Percentiles rank a stretch among this genome's conserved stretches.
These are phyloP conservation scores for Mikania micrantha DNA, from an alignment of 129 eudicot genomes.

Conservation along the genomic window DNA sequence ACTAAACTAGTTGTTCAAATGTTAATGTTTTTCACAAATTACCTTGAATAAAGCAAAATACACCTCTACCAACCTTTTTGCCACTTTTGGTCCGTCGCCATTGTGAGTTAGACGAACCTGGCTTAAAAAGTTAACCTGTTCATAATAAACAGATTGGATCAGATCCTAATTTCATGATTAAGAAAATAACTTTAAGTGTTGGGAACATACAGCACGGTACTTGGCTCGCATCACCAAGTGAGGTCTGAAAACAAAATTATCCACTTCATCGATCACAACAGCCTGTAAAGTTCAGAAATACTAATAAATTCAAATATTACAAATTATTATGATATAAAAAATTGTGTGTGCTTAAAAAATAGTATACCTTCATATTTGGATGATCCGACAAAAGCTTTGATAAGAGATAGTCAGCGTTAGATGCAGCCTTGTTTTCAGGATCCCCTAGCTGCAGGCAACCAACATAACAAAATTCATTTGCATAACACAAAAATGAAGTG, in stretches of 20 bases:
- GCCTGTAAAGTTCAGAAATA: constrained; percentile 41
- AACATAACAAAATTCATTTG: constrained; percentile 4
- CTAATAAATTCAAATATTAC: background rate
- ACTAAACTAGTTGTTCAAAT: background rate
- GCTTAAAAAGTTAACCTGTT: constrained; percentile 78
- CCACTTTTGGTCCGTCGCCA: constrained; percentile 86
- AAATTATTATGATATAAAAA: background rate
- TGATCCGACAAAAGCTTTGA: constrained; percentile 85
- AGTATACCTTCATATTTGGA: constrained; percentile 92
- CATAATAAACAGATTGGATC: constrained; percentile 11
- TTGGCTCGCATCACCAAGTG: constrained; percentile 85
- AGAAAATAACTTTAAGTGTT: background rate
- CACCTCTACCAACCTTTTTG: constrained; percentile 83
- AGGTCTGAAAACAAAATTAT: constrained; percentile 86
- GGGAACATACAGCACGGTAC: constrained; percentile 75
- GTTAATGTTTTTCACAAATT: constrained; percentile 9
- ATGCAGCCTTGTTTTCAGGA: constrained; percentile 95
- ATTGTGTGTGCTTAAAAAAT: background rate
- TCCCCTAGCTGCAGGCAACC: constrained; percentile 77
- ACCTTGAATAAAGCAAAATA: constrained; percentile 97
- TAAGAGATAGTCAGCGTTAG: constrained; percentile 86
- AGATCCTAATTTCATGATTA: constrained; percentile 1
- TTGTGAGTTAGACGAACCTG: constrained; percentile 72
- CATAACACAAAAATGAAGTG: background rate
- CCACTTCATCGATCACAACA: constrained; percentile 96